These are phyloP conservation scores for Lasiodiplodia citricola DNA, from an alignment of 2,329 filamentous ascomycete species.

Conservation along the genomic window DNA sequence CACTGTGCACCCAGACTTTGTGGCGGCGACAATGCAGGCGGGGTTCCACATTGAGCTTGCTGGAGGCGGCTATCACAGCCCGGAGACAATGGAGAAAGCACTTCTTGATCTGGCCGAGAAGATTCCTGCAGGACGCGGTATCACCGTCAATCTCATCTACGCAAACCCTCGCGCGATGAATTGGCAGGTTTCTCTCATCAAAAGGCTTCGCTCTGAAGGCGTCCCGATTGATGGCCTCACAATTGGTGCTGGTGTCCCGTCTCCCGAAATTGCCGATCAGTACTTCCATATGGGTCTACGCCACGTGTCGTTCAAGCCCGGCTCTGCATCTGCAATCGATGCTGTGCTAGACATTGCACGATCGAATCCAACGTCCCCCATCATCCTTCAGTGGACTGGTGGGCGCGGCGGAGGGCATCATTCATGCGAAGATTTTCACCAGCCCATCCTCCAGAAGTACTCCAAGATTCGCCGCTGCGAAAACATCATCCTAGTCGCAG, in stretches of 20 bases:
- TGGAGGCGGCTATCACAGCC: constrained; percentile 87
- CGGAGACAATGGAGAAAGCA: constrained; percentile 81
- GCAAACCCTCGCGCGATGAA: constrained; percentile 88
- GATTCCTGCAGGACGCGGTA: constrained; percentile 84
- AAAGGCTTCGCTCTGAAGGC: constrained; percentile 79
- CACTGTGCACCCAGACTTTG: constrained; percentile 90
- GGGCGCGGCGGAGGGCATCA: constrained; percentile 93
- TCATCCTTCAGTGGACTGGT: constrained; percentile 93
- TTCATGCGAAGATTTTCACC: constrained; percentile 94
- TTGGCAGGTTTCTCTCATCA: constrained; percentile 89
- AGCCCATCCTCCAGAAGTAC: constrained; percentile 91
- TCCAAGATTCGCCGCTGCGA: constrained; percentile 81
- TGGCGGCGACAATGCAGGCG: constrained; percentile 92
- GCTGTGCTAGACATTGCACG: constrained; percentile 91
- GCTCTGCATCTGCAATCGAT: constrained; percentile 89
- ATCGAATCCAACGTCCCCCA: constrained; percentile 89
- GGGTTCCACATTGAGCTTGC: constrained; percentile 94
- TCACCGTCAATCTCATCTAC: constrained; percentile 89
- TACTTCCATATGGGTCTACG: constrained; percentile 92
- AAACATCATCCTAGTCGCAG: constrained; percentile 88
- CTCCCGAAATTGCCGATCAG: constrained; percentile 89
- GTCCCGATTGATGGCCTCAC: constrained; percentile 91
- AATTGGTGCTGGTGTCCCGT: constrained; percentile 91
- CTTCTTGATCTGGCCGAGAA: constrained; percentile 82
- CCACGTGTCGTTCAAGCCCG: constrained; percentile 94